These are phyloP conservation scores for Panellus pusillus DNA, from an alignment of 768 basidiomycete genomes.

Conservation along the genomic window DNA sequence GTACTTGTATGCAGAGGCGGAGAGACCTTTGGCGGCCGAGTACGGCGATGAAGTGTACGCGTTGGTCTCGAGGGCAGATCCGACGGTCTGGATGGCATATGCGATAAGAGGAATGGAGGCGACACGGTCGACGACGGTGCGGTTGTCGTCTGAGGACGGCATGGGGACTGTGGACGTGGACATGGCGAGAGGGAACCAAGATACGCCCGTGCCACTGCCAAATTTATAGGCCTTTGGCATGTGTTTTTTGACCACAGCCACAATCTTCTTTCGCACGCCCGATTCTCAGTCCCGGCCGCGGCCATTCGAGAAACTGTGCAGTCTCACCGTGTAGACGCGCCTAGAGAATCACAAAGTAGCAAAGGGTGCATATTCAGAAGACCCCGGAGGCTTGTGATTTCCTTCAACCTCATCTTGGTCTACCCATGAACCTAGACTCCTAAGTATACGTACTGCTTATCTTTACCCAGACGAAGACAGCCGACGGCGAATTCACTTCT, in stretches of 20 bases:
- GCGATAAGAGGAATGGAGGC: conserved; percentile 74
- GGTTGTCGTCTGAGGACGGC: conserved; percentile 41
- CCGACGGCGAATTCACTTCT: no score
- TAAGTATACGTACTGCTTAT: no score
- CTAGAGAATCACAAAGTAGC: no score
- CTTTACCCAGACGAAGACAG: no score
- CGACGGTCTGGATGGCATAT: conserved; percentile 59
- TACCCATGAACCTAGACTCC: no score
- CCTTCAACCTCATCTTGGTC: no score
- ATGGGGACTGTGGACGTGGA: conserved; percentile 18
- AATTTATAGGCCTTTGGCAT: conserved; percentile 4
- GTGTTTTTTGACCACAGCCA: conserved; percentile 3
- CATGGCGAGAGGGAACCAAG: conserved; percentile 11
- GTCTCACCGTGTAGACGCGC: no score
- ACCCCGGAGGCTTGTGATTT: no score
- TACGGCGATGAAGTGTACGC: conserved; percentile 65
- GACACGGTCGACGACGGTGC: conserved; percentile 64
- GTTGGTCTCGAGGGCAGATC: conserved; percentile 59
- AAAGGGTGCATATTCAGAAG: no score
- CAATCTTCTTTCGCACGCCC: no score
- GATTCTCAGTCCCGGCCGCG: no score
- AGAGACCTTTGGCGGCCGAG: conserved; percentile 60
- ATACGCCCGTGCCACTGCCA: neutral
- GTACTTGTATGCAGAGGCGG: conserved; percentile 57
- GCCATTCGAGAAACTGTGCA: no score